These are phyloP conservation scores for Smallanthus sonchifolius DNA, from an alignment of 129 eudicot genomes.

Conservation along the genomic window DNA sequence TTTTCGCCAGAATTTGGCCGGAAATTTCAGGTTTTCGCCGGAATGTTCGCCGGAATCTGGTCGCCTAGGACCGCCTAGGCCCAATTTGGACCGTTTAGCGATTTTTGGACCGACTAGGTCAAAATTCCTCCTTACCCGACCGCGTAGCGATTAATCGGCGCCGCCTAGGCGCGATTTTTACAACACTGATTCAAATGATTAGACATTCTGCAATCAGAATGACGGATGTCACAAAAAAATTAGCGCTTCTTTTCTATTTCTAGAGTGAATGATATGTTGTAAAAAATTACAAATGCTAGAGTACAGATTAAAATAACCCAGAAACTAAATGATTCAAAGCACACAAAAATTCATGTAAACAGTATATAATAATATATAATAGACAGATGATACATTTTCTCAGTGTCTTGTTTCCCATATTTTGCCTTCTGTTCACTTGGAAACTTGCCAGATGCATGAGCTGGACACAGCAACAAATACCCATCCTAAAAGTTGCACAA, in stretches of 20 bases:
- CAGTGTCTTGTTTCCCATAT: slow-evolving; percentile 30
- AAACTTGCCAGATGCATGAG: slow-evolving; percentile 53
- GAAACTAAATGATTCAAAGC: background rate
- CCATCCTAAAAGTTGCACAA: slow-evolving; percentile 34
- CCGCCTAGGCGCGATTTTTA: too few species aligned
- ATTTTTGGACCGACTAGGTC: too few species aligned
- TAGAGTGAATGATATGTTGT: background rate
- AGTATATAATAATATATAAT: background rate
- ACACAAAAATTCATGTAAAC: background rate
- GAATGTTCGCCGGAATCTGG: too few species aligned
- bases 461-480: slow-evolving; percentile 66
- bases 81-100: too few species aligned
- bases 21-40: too few species aligned
- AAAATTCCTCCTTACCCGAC: too few species aligned
- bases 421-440: slow-evolving; percentile 56
- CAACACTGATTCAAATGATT: too few species aligned
- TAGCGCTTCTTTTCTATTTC: background rate
- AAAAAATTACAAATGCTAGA: background rate
- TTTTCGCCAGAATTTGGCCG: too few species aligned
- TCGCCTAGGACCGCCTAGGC: too few species aligned
- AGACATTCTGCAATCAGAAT: slow-evolving; percentile 30
- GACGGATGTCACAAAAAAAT: slow-evolving; percentile 8
- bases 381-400: slow-evolving; percentile 6
- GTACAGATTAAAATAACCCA: background rate
- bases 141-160: too few species aligned